These are phyloP conservation scores for Fusarium drepaniforme DNA, from an alignment of 2,329 filamentous ascomycete species.

Conservation along the genomic window DNA sequence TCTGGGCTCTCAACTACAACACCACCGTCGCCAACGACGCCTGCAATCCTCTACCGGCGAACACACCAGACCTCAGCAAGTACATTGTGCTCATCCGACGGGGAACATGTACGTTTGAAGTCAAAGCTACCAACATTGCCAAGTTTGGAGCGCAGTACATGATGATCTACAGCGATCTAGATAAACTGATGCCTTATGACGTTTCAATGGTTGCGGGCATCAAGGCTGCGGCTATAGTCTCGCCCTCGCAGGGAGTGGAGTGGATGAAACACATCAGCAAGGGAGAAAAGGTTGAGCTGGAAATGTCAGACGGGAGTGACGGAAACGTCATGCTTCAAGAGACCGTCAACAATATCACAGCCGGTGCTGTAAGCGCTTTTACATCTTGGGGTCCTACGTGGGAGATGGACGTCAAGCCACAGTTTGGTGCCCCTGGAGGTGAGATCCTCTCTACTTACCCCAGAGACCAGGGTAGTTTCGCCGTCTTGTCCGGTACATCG, in stretches of 20 bases:
- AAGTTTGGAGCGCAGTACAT: conserved; percentile 70
- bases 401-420: conserved; percentile 68
- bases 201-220: conserved; percentile 48
- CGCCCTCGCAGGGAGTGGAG: conserved; percentile 53
- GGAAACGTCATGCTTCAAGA: conserved; percentile 51
- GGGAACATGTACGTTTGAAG: conserved; percentile 67
- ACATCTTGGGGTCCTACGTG: conserved; percentile 73
- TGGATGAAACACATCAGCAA: conserved; percentile 59
- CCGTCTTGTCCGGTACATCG: conserved; percentile 67
- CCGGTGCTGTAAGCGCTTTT: conserved; percentile 64
- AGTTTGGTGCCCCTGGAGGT: conserved; percentile 68
- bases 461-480: conserved; percentile 59
- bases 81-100: conserved; percentile 71
- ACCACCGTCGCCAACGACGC: conserved; percentile 60
- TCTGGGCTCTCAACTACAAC: conserved; percentile 65
- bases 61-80: conserved; percentile 67
- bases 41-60: conserved; percentile 64
- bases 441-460: conserved; percentile 71
- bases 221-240: conserved; percentile 56
- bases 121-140: conserved; percentile 66
- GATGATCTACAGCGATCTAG: conserved; percentile 70
- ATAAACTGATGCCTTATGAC: conserved; percentile 50
- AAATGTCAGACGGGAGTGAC: conserved; percentile 56
- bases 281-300: conserved; percentile 58
- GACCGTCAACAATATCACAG: conserved; percentile 56